phyloP scores from a whole-genome alignment of 1,284 basidiomycete genomes.

The Ustilago esculenta region DNA sequence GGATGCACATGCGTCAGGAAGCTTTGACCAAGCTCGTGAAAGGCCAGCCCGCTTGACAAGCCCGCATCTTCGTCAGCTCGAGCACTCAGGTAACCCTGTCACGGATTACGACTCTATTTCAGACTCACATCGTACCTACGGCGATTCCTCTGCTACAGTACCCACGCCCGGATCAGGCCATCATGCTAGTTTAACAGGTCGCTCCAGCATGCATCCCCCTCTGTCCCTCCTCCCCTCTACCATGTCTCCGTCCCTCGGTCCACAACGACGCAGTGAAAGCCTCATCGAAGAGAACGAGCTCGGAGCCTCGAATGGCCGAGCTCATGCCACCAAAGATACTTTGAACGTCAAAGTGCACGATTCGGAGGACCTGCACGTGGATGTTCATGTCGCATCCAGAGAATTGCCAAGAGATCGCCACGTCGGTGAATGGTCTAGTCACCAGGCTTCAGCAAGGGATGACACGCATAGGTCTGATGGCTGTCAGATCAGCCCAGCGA shows the following conservation, averaged over 20 bases:
- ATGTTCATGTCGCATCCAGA: neutral
- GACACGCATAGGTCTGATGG: neutral
- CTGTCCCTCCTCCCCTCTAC: constrained; percentile 20
- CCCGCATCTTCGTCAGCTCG: constrained; percentile 19
- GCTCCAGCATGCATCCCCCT: constrained; percentile 10
- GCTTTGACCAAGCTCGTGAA: constrained; percentile 7
- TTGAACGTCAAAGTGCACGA: neutral
- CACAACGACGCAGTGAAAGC: constrained; percentile 12
- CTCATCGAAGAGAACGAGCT: constrained; percentile 4
- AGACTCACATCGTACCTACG: neutral
- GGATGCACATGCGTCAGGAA: neutral
- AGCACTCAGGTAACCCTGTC: neutral
- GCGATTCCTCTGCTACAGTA: neutral
- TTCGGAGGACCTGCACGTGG: neutral
- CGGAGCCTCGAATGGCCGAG: constrained; percentile 6
- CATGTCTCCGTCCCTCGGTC: constrained; percentile 16
- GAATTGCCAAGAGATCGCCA: neutral
- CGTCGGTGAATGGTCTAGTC: neutral
- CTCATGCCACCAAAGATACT: neutral
- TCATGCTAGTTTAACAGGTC: constrained; percentile 1
- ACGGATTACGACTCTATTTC: constrained; percentile 2
- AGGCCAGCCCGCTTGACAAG: constrained; percentile 23
- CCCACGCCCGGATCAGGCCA: constrained; percentile 19
- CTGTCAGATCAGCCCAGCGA: neutral
- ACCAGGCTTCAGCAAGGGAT: neutral